Conservation (phyloP, 768 basidiomycete genomes). For the Pisolithus microcarpus region DNA sequence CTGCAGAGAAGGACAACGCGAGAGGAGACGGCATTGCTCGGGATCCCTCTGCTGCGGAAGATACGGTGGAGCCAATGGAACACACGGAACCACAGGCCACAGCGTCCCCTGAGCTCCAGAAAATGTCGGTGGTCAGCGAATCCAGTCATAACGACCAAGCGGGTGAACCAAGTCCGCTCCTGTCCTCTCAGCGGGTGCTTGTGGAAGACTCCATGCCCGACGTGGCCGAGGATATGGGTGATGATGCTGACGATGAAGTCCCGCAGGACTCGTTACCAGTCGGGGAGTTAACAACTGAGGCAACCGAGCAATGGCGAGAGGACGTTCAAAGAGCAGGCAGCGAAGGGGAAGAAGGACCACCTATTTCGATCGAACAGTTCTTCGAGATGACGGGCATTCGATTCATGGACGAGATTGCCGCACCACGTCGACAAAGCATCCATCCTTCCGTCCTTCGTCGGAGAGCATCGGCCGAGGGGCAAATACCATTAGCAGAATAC, state of each 20-base stretch:
- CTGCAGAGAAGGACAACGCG: background rate
- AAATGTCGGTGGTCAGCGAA: no score
- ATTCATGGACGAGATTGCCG: slow-evolving; percentile 78
- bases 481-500: slow-evolving; percentile 66
- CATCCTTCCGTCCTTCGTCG: slow-evolving; percentile 50
- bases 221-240: slow-evolving; percentile 10
- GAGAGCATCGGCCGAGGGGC: slow-evolving; percentile 34
- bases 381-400: slow-evolving; percentile 71
- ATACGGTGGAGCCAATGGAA: background rate
- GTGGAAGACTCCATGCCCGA: slow-evolving; percentile 5
- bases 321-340: slow-evolving; percentile 35
- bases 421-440: slow-evolving; percentile 67
- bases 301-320: slow-evolving; percentile 46
- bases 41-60: background rate
- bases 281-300: slow-evolving; percentile 2
- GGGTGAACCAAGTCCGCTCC: no score
- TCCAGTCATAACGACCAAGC: no score
- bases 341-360: slow-evolving; percentile 41
- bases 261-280: background rate
- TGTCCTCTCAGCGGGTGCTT: no score
- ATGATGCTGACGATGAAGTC: background rate
- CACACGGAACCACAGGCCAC: background rate
- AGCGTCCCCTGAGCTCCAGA: background rate
- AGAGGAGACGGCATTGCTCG: background rate
- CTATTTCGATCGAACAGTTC: slow-evolving; percentile 77